Evolutionary conservation across 495 filamentous ascomycete genomes (phyloP), one percentile per base, ranked within the genome.

Genomic region (Mytilinidion resinicola): DNA sequence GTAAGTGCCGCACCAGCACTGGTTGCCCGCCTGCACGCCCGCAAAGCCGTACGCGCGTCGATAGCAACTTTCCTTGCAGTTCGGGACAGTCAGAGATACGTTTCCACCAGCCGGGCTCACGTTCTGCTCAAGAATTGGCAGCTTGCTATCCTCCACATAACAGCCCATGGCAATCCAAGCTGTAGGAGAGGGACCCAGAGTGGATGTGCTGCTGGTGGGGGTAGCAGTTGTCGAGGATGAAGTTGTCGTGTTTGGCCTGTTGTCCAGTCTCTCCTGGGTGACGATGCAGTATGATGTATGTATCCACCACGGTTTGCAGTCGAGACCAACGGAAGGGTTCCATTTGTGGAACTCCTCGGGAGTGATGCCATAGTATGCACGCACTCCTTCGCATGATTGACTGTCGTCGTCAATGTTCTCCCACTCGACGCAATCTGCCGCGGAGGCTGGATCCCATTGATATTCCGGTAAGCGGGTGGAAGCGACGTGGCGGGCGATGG

Each of bases 1-100:
- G 53, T 59, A 69, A 47, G 20, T 59, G 30, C 67, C 43, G 48
- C 67, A 69, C 67, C 67, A 69, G 58, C 67, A 69, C 56, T 69
- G 56, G 57, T 67, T 57, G 9, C 67, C 64, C 15, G 63, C 35
- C 53, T 67, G 59, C 34, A 69, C 46, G 25, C 64, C 66, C 11
- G 73, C 41, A 21, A 49, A 57, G 11, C 15, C 4, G 33, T 9
- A 50, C 4, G 44, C 25, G 8, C 20, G 4, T 9, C 37, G 43
- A 21, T 57, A 57, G 34, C 54, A 57, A 17, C 42, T 48, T n/a
- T 36, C 42, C 54, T 57, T 48, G 44, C 54, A 57, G 36, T 57
- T 57, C 34, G 54, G 54, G 20, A 57, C 50, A 4, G 54, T 57
- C 54, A 57, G 25, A 9, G 41, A 10, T 19, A 44, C 4, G 33